Conservation (phyloP, 2,329 filamentous ascomycete species). For the Ophiocordyceps camponoti-saundersi region DNA sequence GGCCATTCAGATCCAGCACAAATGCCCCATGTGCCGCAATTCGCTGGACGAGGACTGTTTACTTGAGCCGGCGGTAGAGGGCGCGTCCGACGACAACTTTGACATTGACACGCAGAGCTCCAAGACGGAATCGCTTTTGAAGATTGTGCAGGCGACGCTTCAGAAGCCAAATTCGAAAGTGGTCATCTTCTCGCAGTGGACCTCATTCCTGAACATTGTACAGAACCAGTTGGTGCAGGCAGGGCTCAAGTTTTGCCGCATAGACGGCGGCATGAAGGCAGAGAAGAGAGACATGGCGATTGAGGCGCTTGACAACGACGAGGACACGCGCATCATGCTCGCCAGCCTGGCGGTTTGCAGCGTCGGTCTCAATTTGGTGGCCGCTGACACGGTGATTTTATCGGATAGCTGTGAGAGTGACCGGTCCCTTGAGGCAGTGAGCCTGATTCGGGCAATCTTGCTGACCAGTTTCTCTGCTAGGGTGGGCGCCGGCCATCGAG, state of each 20-base stretch:
- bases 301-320: conserved; percentile 46
- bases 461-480: conserved; percentile 7
- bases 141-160: conserved; percentile 55
- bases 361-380: conserved; percentile 72
- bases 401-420: conserved; percentile 48
- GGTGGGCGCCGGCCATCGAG: conserved; percentile 89
- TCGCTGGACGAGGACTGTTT: conserved; percentile 40
- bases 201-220: conserved; percentile 54
- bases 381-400: conserved; percentile 72
- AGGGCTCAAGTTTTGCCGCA: conserved; percentile 47
- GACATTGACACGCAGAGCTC: conserved; percentile 54
- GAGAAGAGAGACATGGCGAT: conserved; percentile 56
- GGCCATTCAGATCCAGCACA: conserved; percentile 58
- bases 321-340: conserved; percentile 56
- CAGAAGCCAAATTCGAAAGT: conserved; percentile 48
- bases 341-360: conserved; percentile 70
- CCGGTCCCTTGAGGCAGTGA: not conserved
- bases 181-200: conserved; percentile 65
- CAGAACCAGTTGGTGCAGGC: conserved; percentile 46
- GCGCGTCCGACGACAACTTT: conserved; percentile 28
- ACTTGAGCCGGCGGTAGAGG: conserved; percentile 47
- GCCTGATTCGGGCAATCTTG: not conserved
- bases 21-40: conserved; percentile 73
- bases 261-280: conserved; percentile 68
- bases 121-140: conserved; percentile 66